phyloP scores from a whole-genome alignment of 257 asterid species.

The Solanum ossicruentum region DNA sequence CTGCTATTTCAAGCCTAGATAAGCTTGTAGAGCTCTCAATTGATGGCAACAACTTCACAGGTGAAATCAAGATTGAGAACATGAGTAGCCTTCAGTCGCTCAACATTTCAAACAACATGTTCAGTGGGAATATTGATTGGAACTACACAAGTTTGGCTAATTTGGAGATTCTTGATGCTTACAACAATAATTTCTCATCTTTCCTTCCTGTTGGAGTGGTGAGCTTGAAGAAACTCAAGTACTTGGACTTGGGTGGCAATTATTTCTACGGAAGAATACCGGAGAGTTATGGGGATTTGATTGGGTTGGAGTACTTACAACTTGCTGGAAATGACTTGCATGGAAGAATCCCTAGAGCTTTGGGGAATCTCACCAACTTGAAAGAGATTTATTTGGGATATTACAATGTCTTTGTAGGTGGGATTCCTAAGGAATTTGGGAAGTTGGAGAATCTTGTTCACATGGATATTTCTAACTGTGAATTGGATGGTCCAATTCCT shows the following conservation, averaged over 20 bases:
- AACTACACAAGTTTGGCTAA: slow-evolving; percentile 48
- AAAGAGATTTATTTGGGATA: slow-evolving; percentile 76
- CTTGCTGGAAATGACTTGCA: slow-evolving; percentile 70
- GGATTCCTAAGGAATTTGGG: slow-evolving; percentile 80
- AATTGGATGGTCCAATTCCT: slow-evolving; percentile 71
- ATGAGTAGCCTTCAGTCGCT: slow-evolving; percentile 47
- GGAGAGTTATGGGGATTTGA: slow-evolving; percentile 37
- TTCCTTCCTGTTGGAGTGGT: slow-evolving; percentile 56
- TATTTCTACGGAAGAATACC: slow-evolving; percentile 63
- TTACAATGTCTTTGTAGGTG: slow-evolving; percentile 51
- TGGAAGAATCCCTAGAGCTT: slow-evolving; percentile 57
- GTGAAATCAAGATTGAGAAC: slow-evolving; percentile 52
- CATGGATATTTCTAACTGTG: slow-evolving; percentile 68
- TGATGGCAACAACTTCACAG: slow-evolving; percentile 96
- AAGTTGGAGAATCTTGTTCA: slow-evolving; percentile 50
- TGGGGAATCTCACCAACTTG: slow-evolving; percentile 72
- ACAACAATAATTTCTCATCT: slow-evolving; percentile 69
- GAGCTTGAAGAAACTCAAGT: slow-evolving; percentile 43
- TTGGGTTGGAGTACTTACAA: slow-evolving; percentile 55
- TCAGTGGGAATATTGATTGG: slow-evolving; percentile 64
- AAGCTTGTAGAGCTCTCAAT: slow-evolving; percentile 48
- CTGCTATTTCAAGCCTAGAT: slow-evolving; percentile 50
- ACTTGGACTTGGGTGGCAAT: slow-evolving; percentile 83
- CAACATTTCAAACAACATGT: slow-evolving; percentile 65
- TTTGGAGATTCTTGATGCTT: slow-evolving; percentile 61